Evolutionary conservation across 441 rosid genomes (phyloP).

Genomic region (Codiaeum variegatum): DNA sequence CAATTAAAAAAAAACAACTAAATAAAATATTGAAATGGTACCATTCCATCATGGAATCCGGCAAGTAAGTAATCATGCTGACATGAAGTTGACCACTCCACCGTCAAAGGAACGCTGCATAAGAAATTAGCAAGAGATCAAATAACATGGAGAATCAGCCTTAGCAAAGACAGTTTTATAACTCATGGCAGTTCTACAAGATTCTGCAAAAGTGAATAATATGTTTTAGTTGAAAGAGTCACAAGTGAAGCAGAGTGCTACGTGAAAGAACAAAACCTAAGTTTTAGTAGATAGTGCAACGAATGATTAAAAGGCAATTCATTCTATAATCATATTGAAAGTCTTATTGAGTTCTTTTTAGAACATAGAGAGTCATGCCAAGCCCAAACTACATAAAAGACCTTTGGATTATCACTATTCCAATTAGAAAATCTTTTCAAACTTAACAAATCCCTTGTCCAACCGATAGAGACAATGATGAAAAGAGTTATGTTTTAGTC

Average conservation of each 20-base stretch:
- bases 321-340: too few relatives aligned
- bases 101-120: conserved; percentile 69
- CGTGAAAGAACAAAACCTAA: too few relatives aligned
- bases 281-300: too few relatives aligned
- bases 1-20: conserved; percentile 7
- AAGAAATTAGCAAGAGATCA: conserved; percentile 15
- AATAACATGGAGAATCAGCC: not conserved
- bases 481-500: too few relatives aligned
- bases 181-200: not conserved
- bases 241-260: too few relatives aligned
- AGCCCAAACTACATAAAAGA: too few relatives aligned
- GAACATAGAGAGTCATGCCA: too few relatives aligned
- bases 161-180: not conserved
- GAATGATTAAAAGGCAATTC: too few relatives aligned
- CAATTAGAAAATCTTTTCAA: too few relatives aligned
- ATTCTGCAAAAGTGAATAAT: not conserved
- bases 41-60: conserved; percentile 97
- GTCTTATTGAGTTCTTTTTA: too few relatives aligned
- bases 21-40: conserved; percentile 25
- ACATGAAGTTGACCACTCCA: conserved; percentile 77
- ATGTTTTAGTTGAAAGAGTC: not conserved
- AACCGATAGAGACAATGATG: not conserved
- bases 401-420: too few relatives aligned
- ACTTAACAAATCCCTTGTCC: too few relatives aligned
- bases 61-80: conserved; percentile 75